Conservation (phyloP, 495 filamentous ascomycete genomes). For the Barbatosphaeria neglecta region DNA sequence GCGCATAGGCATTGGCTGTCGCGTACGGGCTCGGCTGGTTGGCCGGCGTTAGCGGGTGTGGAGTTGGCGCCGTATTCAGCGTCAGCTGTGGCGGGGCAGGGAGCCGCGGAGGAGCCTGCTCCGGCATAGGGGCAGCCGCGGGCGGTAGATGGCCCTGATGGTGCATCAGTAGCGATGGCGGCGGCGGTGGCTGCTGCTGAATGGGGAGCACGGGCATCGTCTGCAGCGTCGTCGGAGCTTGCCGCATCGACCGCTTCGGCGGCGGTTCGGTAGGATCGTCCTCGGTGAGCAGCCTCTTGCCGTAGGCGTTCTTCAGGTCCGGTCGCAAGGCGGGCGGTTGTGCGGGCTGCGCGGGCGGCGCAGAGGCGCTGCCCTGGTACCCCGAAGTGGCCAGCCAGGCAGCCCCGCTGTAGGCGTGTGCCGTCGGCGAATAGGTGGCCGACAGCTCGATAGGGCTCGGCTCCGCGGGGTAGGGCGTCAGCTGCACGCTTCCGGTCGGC, state of each 20-base stretch:
- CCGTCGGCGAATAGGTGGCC: conserved; percentile 17
- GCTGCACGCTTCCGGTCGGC: conserved; percentile 28
- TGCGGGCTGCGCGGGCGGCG: conserved; percentile 24
- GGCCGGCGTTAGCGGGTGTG: neutral
- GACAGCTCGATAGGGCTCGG: conserved; percentile 11
- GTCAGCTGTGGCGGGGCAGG: conserved; percentile 32
- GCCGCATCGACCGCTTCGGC: conserved; percentile 47
- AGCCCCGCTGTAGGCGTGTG: conserved; percentile 6
- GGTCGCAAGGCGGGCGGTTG: conserved; percentile 45
- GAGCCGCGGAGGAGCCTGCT: conserved; percentile 21
- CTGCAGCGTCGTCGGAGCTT: conserved; percentile 12
- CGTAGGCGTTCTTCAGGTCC: conserved; percentile 30
- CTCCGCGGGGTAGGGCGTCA: conserved; percentile 16
- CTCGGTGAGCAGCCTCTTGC: conserved; percentile 65
- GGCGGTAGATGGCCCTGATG: conserved; percentile 9
- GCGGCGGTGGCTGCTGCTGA: conserved; percentile 4
- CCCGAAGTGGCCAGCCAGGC: conserved; percentile 19
- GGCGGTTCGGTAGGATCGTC: conserved; percentile 51
- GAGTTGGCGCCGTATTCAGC: conserved; percentile 22
- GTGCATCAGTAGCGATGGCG: too few species aligned
- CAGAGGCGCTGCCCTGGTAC: too few species aligned
- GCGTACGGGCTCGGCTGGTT: conserved; percentile 3
- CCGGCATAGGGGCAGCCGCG: conserved; percentile 12
- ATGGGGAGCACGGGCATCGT: conserved; percentile 4
- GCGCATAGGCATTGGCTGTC: conserved; percentile 14